Base-by-base conservation (phyloP, 768 basidiomycete species). In the Rhodotorula paludigena region DNA sequence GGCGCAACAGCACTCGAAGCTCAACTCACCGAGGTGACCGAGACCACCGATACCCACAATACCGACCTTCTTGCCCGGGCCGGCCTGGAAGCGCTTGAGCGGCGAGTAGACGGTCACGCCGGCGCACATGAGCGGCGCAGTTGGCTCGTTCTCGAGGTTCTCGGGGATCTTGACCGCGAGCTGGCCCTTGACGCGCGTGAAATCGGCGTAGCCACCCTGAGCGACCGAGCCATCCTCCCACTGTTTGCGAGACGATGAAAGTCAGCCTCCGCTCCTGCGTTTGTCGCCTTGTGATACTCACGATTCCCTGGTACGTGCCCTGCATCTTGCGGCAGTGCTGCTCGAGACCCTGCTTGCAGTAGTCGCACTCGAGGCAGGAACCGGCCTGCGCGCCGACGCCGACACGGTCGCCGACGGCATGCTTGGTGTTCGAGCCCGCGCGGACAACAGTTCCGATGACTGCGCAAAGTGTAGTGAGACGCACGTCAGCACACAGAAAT, bases 31-130 rank as follows among this genome's bases (percentile, higher is more conserved):
- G 28, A 64, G 67, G 64, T 75, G 71, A 32, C 75, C 75, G 28
- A 86, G 79, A 33, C 86, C 86, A 47, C 86, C 86, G 32, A 88
- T 81, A 39, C 86, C 86, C 70, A 87, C 80, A 48, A 88, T 76
- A 44, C 85, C 87, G 68, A 89, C 84, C 52, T 55, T 82, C 79
- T 84, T 85, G 49, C 86, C 86, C 2, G 84, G 84, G 0, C 85
- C 85, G 63, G 71, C 76, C 36, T 83, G 82, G 77, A 84, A 82
- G 38, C 75, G 62, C 59, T 72, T 65, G 7, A 80, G 68, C 7
- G 80, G 80, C 5, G 77, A 76, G 76, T 72, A 81, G 60, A 76
- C 75, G 36, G 80, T 81, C 15, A 78, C 67, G 53, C 80, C 80
- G 25, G 78, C 79, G 64, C 79, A 80, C 0, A 61, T 36, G 23